A percentile compares a stretch with the other conserved stretches of the same genome.
phyloP scores from a whole-genome alignment of 2,329 filamentous ascomycete genomes.

The Berkeleyomyces basicola region DNA sequence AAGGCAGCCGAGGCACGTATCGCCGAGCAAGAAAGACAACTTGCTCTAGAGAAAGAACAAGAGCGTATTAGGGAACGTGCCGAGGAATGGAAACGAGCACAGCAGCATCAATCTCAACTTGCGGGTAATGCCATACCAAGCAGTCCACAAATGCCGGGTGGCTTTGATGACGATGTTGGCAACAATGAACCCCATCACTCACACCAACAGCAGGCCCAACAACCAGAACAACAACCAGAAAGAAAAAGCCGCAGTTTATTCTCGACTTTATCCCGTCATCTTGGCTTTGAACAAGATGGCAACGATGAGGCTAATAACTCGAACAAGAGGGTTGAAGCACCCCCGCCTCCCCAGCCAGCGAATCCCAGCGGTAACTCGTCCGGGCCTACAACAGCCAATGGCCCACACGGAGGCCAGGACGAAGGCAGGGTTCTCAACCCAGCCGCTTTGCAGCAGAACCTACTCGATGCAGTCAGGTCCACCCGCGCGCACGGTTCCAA shows the following conservation, averaged over 20 bases:
- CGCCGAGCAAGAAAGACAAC: constrained; percentile 65
- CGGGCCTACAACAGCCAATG: constrained; percentile 5
- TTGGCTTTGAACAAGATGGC: constrained; percentile 45
- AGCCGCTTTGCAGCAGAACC: constrained; percentile 47
- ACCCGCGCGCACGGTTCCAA: constrained; percentile 62
- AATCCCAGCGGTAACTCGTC: not conserved
- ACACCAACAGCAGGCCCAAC: not conserved
- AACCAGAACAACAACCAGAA: constrained; percentile 18
- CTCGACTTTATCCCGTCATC: constrained; percentile 46
- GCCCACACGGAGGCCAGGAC: constrained; percentile 14
- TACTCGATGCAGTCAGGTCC: constrained; percentile 62
- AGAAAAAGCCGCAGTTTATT: constrained; percentile 44
- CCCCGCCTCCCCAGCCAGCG: not conserved
- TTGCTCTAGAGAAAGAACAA: constrained; percentile 57
- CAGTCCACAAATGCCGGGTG: constrained; percentile 20
- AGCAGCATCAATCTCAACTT: constrained; percentile 15
- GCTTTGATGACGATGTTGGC: constrained; percentile 6
- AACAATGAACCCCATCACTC: not conserved
- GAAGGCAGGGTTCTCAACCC: constrained; percentile 42
- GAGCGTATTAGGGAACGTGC: constrained; percentile 44
- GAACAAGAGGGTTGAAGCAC: not conserved
- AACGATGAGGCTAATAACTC: constrained; percentile 25
- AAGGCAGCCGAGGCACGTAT: constrained; percentile 79
- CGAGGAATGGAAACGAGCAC: constrained; percentile 28
- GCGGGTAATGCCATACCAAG: constrained; percentile 12